These are phyloP conservation scores for Eucalyptus albens DNA, from an alignment of 345 rosid genomes.

Conservation along the genomic window DNA sequence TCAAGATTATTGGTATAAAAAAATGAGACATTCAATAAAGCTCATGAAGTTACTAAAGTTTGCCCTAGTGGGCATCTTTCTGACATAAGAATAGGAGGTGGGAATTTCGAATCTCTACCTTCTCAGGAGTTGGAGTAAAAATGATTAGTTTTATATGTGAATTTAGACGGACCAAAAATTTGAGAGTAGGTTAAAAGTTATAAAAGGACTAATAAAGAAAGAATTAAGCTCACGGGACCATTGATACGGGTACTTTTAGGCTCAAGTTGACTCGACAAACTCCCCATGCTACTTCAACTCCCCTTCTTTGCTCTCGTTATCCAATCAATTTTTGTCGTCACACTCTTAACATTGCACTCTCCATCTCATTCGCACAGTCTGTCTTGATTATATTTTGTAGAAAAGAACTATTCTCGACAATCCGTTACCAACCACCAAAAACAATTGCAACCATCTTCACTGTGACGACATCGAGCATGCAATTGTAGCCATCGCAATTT, in stretches of 20 bases:
- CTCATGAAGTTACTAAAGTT: neutral
- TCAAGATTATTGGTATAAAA: neutral
- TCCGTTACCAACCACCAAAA: neutral
- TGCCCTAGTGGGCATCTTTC: fast-evolving
- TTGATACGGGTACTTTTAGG: neutral
- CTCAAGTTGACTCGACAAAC: neutral
- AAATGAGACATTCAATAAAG: neutral
- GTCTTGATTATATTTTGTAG: neutral
- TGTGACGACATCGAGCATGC: neutral
- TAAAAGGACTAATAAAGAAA: too few species aligned
- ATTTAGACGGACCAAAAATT: fast-evolving
- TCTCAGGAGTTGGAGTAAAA: fast-evolving
- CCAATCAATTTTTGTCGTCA: neutral
- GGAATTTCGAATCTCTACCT: too few species aligned
- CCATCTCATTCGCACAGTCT: neutral
- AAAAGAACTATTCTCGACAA: neutral
- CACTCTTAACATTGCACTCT: neutral
- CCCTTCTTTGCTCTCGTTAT: neutral
- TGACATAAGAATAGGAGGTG: fast-evolving
- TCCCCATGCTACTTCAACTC: neutral
- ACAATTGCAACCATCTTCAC: neutral
- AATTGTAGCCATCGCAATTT: neutral
- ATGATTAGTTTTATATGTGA: too few species aligned
- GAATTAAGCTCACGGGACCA: too few species aligned
- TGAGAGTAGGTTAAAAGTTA: too few species aligned